Evolutionary conservation across 2,329 filamentous ascomycete genomes (phyloP), one percentile per base, ranked within the genome.

Genomic region (Fusarium sp.): DNA sequence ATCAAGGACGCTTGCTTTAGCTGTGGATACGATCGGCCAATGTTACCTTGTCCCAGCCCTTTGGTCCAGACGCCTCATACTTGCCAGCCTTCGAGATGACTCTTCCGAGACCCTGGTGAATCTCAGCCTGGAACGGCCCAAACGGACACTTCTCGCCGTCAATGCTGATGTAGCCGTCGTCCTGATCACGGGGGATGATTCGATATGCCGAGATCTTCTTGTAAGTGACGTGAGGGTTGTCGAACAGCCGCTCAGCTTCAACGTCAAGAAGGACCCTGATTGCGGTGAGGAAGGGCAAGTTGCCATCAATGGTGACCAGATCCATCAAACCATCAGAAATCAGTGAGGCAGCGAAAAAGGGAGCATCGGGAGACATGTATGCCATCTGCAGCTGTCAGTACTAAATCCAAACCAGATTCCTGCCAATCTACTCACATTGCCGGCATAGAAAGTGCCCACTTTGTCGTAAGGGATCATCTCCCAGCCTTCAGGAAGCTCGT

Each of bases 101-200:
- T 6, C 92, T 93, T 2, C 93, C 96, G 25, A 99, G 83, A 0
- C 91, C 92, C 55, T 84, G 87, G 78, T 98, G 94, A 9, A 98
- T 86, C 81, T 99, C 96, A 4, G 91, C 93, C 82, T 99, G 96
- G 78, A 98, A 97, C 0, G 93, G 92, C 74, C 91, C 91, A 78
- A 97, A 98, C 0, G 94, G 92, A 5, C 97, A 85, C 57, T 88
- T 87, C 81, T 99, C 96, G 40, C 96, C 96, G 76, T 98, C 96
- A 70, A 99, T 94, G 78, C 94, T 97, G 78, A 99, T 97, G 78
- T 92, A 96, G 3, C 95, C 95, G 67, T 90, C 86, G 41, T 87
- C 83, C 74, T 90, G 86, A 67, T 91, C 82, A 56, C 88, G 89
- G 0, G 96, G 96, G 6, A 91, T 90, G 68, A 99, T 91, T 44